These are phyloP conservation scores for Fonsecaea monophora DNA, from an alignment of 2,329 filamentous ascomycete genomes.

Conservation along the genomic window DNA sequence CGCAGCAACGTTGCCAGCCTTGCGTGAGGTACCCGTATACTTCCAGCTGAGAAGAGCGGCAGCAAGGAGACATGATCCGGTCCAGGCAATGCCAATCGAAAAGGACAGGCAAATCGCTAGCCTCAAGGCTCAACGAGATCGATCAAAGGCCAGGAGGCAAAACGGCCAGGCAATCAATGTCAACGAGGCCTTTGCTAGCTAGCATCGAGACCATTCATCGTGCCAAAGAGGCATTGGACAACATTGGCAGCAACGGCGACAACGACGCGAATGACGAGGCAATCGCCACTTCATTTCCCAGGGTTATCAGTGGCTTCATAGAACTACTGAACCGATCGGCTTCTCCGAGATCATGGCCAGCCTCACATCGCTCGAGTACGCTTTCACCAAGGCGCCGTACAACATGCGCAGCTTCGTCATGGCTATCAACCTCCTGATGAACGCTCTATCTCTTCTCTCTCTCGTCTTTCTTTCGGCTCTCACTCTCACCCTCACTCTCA, in stretches of 20 bases:
- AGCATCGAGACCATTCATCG: constrained; percentile 16
- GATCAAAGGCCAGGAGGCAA: constrained; percentile 4
- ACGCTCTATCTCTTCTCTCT: constrained; percentile 67
- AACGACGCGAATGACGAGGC: constrained; percentile 1
- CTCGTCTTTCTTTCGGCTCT: no score
- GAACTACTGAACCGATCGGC: constrained; percentile 30
- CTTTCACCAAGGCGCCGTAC: constrained; percentile 76
- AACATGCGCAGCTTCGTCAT: constrained; percentile 78
- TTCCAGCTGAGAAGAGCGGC: no score
- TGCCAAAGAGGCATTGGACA: constrained; percentile 12
- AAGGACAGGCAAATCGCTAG: background rate
- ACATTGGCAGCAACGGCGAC: background rate
- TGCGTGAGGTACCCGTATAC: no score
- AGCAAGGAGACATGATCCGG: no score
- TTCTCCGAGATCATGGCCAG: constrained; percentile 47
- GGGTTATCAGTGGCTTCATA: no score
- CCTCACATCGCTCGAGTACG: constrained; percentile 73
- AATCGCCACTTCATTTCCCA: no score
- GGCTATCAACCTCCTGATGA: constrained; percentile 73
- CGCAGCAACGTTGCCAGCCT: no score
- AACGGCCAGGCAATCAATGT: constrained; percentile 9
- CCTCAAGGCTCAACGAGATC: background rate
- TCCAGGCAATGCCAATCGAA: background rate
- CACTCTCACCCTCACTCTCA: no score
- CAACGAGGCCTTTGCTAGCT: constrained; percentile 24